Evolutionary conservation across 1,284 basidiomycete genomes (phyloP), one percentile per base, ranked within the genome.

Genomic region (Sparassis latifolia): DNA sequence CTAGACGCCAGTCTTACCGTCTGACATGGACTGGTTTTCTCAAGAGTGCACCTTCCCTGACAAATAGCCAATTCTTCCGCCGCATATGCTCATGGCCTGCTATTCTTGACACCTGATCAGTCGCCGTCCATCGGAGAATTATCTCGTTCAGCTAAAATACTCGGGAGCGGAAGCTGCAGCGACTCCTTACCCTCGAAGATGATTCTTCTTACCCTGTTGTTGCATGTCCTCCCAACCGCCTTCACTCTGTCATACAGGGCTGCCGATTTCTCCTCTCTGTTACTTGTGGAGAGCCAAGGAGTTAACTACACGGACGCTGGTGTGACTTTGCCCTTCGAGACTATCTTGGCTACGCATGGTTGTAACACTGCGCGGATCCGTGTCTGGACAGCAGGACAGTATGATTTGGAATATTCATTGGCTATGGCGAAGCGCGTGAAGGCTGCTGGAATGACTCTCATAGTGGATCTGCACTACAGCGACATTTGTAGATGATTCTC

Each of bases 381-480:
- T 4, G 66, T 85, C 12, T 85, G 82, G 82, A 82, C 80, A 0
- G 76, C 78, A 48, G 70, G 74, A 2, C 64, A 77, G 33, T 85
- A 84, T 58, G 76, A 74, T 56, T 64, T 80, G 48, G 67, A 61
- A 42, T 81, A 81, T 57, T 80, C 71, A 0, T 67, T 85, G n/a
- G 67, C 69, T 0, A 63, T 83, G 42, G 81, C 75, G 3, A 80
- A 79, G 62, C 69, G 81, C 10, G 76, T 79, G 38, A 73, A 71
- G 49, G 77, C 74, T 10, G 77, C 77, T 20, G 78, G 80, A 20
- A 74, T 84, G 77, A 69, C 69, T n/a, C 61, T 85, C 7, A 62
- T 76, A 37, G 67, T 85, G 5, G 80, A 84, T 56, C 59, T 84
- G 44, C 81, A 85, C 58, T 83, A 77, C 61, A 82, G 80, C 58